Base-by-base conservation (phyloP, 768 basidiomycete species). In the Termitomyces sp. region DNA sequence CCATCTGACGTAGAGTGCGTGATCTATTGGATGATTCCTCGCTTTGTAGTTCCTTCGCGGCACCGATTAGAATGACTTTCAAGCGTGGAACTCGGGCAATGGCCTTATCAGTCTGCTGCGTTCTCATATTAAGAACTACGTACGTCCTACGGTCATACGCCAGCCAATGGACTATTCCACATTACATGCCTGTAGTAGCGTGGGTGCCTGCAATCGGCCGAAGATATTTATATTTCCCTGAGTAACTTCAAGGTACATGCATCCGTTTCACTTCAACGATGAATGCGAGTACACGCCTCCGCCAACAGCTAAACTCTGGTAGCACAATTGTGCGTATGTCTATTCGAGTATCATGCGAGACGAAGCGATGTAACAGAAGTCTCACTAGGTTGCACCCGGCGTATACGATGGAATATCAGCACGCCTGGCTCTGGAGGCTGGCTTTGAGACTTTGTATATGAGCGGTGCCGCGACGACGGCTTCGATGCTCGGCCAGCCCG, bases 341-440 rank as follows among this genome's bases (percentile, higher is more conserved):
- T 54, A 4, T n/a, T 56, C 20, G 13, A 24, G 9, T 12, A 5
- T 32, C 7, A 3, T 1, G 6, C 4, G 39, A 13, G 12, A 48
- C 12, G 36, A 35, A 32, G 16, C 20, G n/a, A 5, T n/a, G 22
- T 39, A n/a, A 20, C 7, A 40, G 18, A 11, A 20, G 18, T 38
- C 28, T 16, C 20, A 16, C 22, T 35, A 63, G 65, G 54, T 66
- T 39, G 65, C 65, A 18, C 65, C 65, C 32, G 81, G 81, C 20
- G 78, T 83, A 13, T 81, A 78, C 58, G 81, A 82, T 64, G 80
- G 80, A 13, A 82, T 84, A 65, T 81, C 80, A 51, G 80, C 82
- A 12, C 78, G 83, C 15, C 75, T 81, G 42, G 83, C 83, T 22
- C 69, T 84, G 6, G 79, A 83, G 68, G 79, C 81, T 46, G 81